Base-by-base conservation (phyloP, 495 filamentous ascomycete species). In the Talaromyces nanjingensis region DNA sequence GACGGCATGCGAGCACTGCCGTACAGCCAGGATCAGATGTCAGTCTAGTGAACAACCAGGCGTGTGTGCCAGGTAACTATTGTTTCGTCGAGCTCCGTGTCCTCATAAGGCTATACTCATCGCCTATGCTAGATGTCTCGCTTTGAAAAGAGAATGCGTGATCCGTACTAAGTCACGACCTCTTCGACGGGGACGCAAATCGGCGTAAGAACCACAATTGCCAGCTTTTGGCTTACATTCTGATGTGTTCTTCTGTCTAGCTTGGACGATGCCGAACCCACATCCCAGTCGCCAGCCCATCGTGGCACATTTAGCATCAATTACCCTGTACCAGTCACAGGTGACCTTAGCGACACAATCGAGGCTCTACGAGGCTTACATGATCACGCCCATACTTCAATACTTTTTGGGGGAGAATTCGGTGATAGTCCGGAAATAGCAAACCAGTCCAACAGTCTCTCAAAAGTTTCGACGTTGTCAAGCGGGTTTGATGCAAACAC, bases 71-170 rank as follows among this genome's bases (percentile, higher is more conserved):
- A 61, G 59, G 59, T 61, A 47, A 49, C 1, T 42, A 59, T 18
- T 59, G 57, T 37, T 34, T 22, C n/a, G n/a, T 34, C 27, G 12
- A 39, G 5, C 16, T 59, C 29, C 25, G n/a, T 24, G 20, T 47
- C 16, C 11, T 47, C 37, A 14, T 59, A 45, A 33, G 12, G 11
- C 16, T 24, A 39, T 61, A 7, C 59, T 61, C 24, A 61, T 61
- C 11, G 34, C 11, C 34, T 49, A 20, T 61, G 24, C 12, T 49
- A 61, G 59, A 61, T 61, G 59, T 47, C 59, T 61, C 39, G n/a
- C 59, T 18, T 61, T 47, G 59, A 61, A 61, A 61, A 61, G 59
- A 61, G 59, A 61, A 22, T 61, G 59, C 24, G 24, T 61, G 12
- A 22, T 27, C 37, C 59, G 59, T 45, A 47, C 59, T 47, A 61